Percentiles rank a stretch among this genome's conserved stretches.
Conservation (phyloP, 192 early-diverging fungal species). For the Coemansia sp. region DNA sequence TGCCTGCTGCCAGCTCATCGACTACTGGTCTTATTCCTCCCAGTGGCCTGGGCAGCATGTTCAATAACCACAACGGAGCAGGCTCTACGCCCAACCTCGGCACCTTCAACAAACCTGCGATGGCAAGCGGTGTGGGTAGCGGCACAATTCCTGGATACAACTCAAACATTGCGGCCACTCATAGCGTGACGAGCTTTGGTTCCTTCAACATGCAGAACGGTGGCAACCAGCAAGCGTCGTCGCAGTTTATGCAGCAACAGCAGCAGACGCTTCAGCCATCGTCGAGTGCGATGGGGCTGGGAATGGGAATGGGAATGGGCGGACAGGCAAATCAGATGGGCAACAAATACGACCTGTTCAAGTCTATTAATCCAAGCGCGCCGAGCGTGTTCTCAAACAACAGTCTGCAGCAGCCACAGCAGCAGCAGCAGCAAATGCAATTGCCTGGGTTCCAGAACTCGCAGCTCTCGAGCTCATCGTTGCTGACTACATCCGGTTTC, state of each 20-base stretch:
- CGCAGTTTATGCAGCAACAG: conserved; percentile 14
- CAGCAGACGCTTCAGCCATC: conserved; percentile 8
- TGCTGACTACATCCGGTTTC: conserved; percentile 6
- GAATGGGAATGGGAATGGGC: conserved; percentile 7
- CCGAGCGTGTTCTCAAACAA: conserved; percentile 28
- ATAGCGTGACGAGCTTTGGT: conserved; percentile 33
- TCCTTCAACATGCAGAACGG: conserved; percentile 9
- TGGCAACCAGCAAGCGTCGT: conserved; percentile 4
- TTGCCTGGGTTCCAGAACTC: conserved; percentile 3
- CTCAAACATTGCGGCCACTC: conserved; percentile 17
- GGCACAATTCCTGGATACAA: conserved; percentile 8
- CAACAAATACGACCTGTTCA: conserved; percentile 43
- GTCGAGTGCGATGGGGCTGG: conserved; percentile 9
- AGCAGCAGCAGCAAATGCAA: conserved; percentile 21
- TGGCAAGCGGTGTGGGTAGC: not conserved
- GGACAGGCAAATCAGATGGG: conserved; percentile 4
- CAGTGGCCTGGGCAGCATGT: conserved; percentile 7
- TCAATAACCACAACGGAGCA: conserved; percentile 23
- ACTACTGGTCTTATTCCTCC: conserved; percentile 10
- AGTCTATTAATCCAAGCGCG: conserved; percentile 37
- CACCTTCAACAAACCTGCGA: conserved; percentile 13
- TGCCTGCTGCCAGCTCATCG: conserved; percentile 35
- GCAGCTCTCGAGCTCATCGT: conserved; percentile 8
- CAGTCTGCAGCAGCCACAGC: conserved; percentile 6
- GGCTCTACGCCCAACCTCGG: conserved; percentile 48